Evolutionary conservation across 225 moss, liverwort and hornwort species (phyloP).

Genomic region (Takakia lepidozioides): DNA sequence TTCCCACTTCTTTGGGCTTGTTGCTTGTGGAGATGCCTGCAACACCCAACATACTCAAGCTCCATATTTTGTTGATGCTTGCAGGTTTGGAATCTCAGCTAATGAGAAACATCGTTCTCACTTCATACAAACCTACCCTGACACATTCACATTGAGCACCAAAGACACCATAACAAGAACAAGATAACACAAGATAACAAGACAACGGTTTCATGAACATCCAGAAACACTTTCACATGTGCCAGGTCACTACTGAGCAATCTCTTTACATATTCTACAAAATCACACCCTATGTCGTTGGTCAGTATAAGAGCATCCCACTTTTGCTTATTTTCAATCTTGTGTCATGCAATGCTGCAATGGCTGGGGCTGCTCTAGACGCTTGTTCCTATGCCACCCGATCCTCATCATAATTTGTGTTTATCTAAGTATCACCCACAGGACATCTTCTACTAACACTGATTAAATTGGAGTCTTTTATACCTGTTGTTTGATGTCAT

Average conservation of each 20-base stretch:
- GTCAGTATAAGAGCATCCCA: too few relatives aligned
- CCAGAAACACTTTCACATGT: neutral
- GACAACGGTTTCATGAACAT: neutral
- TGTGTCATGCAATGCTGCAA: too few relatives aligned
- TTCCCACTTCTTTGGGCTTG: conserved; percentile 29
- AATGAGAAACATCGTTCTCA: neutral
- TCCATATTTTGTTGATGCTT: too few relatives aligned
- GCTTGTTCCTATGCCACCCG: neutral
- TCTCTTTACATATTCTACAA: too few relatives aligned
- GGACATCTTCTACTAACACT: neutral
- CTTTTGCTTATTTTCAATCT: too few relatives aligned
- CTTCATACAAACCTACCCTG: neutral
- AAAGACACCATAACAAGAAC: too few relatives aligned
- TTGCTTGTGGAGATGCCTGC: conserved; percentile 13
- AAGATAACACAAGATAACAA: neutral
- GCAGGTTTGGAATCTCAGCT: too few relatives aligned
- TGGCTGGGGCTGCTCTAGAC: too few relatives aligned
- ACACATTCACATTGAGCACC: too few relatives aligned
- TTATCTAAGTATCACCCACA: neutral
- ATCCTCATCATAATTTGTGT: neutral
- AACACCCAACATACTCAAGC: conserved; percentile 4
- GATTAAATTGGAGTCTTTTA: neutral
- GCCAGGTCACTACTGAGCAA: too few relatives aligned
- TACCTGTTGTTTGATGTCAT: neutral
- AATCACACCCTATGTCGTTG: too few relatives aligned